Conservation (phyloP, 228 moss, liverwort and hornwort genomes). For the Sphagnum magellanicum region DNA sequence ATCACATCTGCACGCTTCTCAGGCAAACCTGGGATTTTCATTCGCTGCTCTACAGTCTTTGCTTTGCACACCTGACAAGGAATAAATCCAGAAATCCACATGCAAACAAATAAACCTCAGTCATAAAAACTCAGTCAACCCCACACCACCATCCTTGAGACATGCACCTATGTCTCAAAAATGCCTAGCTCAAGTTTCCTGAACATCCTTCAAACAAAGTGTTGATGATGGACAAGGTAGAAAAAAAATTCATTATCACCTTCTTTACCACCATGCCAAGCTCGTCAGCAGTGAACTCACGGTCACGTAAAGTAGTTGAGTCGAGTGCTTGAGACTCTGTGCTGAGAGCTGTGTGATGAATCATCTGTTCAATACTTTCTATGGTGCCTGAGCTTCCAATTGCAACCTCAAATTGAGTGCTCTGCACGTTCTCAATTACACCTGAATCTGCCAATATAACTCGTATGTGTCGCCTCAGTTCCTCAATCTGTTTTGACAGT, state of each 20-base stretch:
- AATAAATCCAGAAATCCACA: not conserved
- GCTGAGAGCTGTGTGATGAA: slow-evolving; percentile 7
- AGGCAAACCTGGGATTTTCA: slow-evolving; percentile 56
- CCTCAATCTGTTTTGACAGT: slow-evolving; percentile 29
- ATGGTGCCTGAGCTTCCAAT: slow-evolving; percentile 63
- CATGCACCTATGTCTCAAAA: too few species aligned
- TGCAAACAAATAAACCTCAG: too few species aligned
- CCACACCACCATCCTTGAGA: too few species aligned
- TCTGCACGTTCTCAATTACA: slow-evolving; percentile 47
- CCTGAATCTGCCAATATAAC: slow-evolving; percentile 52
- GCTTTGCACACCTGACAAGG: slow-evolving; percentile 42
- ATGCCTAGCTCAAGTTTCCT: too few species aligned
- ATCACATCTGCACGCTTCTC: slow-evolving; percentile 61
- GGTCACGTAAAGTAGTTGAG: slow-evolving; percentile 30
- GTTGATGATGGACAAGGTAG: too few species aligned
- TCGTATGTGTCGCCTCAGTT: slow-evolving; percentile 51
- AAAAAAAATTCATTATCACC: slow-evolving; percentile 10
- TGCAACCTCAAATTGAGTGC: slow-evolving; percentile 39
- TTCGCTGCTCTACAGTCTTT: slow-evolving; percentile 47
- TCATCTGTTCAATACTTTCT: slow-evolving; percentile 62
- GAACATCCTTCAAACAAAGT: too few species aligned
- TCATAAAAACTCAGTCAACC: too few species aligned
- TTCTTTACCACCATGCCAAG: slow-evolving; percentile 46
- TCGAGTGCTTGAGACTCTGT: slow-evolving; percentile 17
- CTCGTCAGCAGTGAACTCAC: slow-evolving; percentile 42